A percentile compares a stretch with the other conserved stretches of the same genome.
Conservation (phyloP, 306 rosid species). For the Rubus parviflorus region DNA sequence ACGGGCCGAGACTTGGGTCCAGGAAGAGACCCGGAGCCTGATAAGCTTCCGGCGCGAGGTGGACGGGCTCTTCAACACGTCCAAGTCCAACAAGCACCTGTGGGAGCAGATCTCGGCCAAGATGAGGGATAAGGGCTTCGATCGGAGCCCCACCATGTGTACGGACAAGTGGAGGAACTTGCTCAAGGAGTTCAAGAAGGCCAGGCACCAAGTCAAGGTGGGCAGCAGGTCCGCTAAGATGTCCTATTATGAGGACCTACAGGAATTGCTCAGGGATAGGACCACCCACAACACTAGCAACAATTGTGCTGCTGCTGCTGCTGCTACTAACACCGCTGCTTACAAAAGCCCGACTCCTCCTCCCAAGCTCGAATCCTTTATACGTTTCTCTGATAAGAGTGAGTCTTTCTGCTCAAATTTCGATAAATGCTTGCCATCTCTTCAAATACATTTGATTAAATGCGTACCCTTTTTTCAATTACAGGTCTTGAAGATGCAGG, state of each 20-base stretch:
- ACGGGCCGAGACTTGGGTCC: slow-evolving; percentile 96
- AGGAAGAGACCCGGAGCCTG: slow-evolving; percentile 81
- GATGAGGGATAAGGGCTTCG: slow-evolving; percentile 92
- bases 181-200: slow-evolving; percentile 93
- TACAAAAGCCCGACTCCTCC: slow-evolving; percentile 26
- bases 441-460: too few species aligned
- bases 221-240: slow-evolving; percentile 9
- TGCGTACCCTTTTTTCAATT: neutral
- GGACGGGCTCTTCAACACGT: slow-evolving; percentile 80
- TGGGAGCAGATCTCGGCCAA: slow-evolving; percentile 91
- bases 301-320: neutral
- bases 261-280: slow-evolving; percentile 8
- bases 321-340: neutral
- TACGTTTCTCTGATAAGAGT: slow-evolving; percentile 69
- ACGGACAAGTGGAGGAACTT: slow-evolving; percentile 97
- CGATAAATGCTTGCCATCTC: too few species aligned
- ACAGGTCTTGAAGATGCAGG: slow-evolving; percentile 73
- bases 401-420: neutral
- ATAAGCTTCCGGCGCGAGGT: slow-evolving; percentile 73
- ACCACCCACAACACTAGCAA: neutral
- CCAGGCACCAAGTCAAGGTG: slow-evolving; percentile 49
- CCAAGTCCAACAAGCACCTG: slow-evolving; percentile 86
- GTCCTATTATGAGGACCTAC: slow-evolving; percentile 13
- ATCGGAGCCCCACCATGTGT: slow-evolving; percentile 95
- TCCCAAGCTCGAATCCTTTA: slow-evolving; percentile 60